Evolutionary conservation across 441 rosid genomes (phyloP).

Genomic region (Cnidoscolus chayamansa): DNA sequence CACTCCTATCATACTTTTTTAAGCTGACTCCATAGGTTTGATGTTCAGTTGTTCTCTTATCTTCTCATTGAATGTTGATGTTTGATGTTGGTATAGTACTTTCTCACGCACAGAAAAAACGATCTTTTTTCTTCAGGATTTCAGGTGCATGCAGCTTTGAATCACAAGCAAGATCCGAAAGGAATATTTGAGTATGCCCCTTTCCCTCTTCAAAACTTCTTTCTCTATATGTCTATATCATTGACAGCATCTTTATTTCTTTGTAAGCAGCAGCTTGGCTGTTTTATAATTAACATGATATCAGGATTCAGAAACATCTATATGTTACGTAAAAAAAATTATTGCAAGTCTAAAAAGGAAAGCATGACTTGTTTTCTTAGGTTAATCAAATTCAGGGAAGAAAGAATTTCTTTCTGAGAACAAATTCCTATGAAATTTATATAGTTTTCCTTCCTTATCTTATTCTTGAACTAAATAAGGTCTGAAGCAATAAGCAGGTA

Average conservation of each 20-base stretch:
- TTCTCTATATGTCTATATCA: neutral
- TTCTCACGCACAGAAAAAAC: neutral
- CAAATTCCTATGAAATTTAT: neutral
- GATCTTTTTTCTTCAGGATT: neutral
- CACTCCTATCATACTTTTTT: neutral
- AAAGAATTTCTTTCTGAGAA: neutral
- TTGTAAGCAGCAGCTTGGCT: neutral
- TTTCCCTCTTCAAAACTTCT: neutral
- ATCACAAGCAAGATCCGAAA: neutral
- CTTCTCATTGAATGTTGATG: neutral
- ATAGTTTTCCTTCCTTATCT: neutral
- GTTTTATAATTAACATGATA: neutral
- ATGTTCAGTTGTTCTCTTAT: neutral
- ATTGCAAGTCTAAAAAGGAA: neutral
- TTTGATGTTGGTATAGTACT: neutral
- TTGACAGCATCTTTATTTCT: neutral
- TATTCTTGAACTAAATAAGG: neutral
- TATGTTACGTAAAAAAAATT: neutral
- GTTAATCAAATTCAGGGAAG: conserved; percentile 5
- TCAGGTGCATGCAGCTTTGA: neutral
- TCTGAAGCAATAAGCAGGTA: neutral
- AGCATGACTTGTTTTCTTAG: neutral
- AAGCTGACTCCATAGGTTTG: neutral
- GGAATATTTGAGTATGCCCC: neutral
- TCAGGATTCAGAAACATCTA: neutral